phyloP scores from a whole-genome alignment of 805 yeast genomes.

The Phaffomyces opuntiae region DNA sequence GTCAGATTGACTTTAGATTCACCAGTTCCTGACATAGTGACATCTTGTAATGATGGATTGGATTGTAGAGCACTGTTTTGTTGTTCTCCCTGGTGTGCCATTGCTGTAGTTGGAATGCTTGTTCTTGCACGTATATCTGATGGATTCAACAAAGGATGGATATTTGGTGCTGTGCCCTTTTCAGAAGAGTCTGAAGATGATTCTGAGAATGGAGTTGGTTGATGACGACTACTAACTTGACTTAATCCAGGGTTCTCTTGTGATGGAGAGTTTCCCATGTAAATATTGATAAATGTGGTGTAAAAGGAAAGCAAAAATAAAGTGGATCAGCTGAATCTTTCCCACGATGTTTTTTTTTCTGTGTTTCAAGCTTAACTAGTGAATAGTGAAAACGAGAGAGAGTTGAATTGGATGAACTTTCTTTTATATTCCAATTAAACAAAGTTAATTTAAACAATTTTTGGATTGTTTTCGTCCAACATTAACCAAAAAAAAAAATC shows the following conservation, averaged over 20 bases:
- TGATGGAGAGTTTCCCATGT: constrained; percentile 15
- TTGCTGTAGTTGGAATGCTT: constrained; percentile 14
- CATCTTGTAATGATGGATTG: constrained; percentile 18
- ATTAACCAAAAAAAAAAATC: too few species aligned
- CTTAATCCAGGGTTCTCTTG: constrained; percentile 10
- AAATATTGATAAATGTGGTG: not conserved
- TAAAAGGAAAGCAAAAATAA: not conserved
- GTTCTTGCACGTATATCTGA: constrained; percentile 10
- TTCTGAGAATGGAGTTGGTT: not conserved
- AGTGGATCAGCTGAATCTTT: too few species aligned
- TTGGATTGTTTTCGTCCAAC: too few species aligned
- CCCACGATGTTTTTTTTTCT: too few species aligned
- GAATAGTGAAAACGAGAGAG: too few species aligned
- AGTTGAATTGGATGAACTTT: too few species aligned
- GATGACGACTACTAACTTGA: not conserved
- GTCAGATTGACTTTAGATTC: constrained; percentile 16
- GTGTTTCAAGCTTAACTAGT: too few species aligned
- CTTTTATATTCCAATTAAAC: too few species aligned
- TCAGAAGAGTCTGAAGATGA: not conserved
- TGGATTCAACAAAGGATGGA: constrained; percentile 18
- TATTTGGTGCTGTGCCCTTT: constrained; percentile 1
- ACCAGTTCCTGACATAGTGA: constrained; percentile 23
- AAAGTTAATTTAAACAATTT: too few species aligned
- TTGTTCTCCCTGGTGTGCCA: constrained; percentile 13
- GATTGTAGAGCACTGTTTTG: not conserved